Percentiles rank a stretch among this genome's conserved stretches.
Evolutionary conservation across 371 early-diverging fungal genomes (phyloP).

Genomic region (Actinomortierella wolfii): DNA sequence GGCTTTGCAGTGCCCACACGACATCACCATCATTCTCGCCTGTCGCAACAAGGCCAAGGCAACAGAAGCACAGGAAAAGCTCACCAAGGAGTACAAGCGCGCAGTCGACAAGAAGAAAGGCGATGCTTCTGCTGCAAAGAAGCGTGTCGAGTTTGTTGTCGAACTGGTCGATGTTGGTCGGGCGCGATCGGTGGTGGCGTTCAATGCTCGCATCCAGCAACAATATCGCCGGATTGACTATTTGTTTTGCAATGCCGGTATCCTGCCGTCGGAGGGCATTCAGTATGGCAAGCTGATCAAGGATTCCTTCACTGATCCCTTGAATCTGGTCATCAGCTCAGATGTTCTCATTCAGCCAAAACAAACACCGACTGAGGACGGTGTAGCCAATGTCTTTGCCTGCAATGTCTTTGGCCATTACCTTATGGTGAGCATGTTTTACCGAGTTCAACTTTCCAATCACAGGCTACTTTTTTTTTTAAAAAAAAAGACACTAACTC

Average conservation of each 20-base stretch:
- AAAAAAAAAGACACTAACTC: not conserved
- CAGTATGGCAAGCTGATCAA: conserved; percentile 50
- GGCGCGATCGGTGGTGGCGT: conserved; percentile 49
- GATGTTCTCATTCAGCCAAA: conserved; percentile 67
- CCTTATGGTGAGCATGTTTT: conserved; percentile 58
- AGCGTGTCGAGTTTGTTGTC: conserved; percentile 45
- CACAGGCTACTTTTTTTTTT: not conserved
- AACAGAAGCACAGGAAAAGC: conserved; percentile 53
- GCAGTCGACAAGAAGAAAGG: conserved; percentile 36
- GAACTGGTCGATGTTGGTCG: conserved; percentile 64
- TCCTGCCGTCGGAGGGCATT: conserved; percentile 64
- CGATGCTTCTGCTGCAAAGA: conserved; percentile 4
- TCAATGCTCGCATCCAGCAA: conserved; percentile 20
- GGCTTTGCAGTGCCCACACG: conserved; percentile 41
- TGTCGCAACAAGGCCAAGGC: conserved; percentile 74
- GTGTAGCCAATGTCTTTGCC: conserved; percentile 79
- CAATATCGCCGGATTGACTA: conserved; percentile 62
- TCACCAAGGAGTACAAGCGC: conserved; percentile 47
- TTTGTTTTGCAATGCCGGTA: conserved; percentile 85
- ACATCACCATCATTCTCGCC: conserved; percentile 68
- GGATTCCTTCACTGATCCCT: conserved; percentile 61
- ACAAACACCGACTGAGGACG: conserved; percentile 63
- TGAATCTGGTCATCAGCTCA: conserved; percentile 65
- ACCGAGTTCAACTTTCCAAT: not conserved
- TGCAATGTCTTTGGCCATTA: conserved; percentile 92